Evolutionary conservation across 1,139 yeast species (phyloP).

Genomic region (Lodderomyces pseudojiufengensis): DNA sequence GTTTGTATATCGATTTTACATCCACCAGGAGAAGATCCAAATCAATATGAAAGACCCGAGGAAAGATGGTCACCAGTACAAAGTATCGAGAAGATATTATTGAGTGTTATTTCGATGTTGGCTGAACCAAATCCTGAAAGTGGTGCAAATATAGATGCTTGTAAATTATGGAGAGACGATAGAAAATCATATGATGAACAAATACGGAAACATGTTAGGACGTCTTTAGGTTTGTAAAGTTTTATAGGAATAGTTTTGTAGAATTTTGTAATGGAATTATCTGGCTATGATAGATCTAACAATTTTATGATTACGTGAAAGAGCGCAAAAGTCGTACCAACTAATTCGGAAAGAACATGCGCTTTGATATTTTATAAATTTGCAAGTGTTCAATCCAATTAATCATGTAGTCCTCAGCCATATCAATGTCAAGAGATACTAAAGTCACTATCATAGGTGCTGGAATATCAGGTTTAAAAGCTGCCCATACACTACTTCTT

Average conservation of each 20-base stretch:
- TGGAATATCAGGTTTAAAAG: constrained; percentile 78
- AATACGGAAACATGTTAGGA: constrained; percentile 63
- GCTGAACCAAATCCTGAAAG: constrained; percentile 97
- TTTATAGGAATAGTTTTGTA: constrained; percentile 4
- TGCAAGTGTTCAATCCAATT: too few species aligned
- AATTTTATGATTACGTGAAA: constrained; percentile 1
- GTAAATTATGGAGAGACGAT: constrained; percentile 89
- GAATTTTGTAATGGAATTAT: not conserved
- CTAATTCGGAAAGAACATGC: not conserved
- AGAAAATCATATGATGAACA: constrained; percentile 60
- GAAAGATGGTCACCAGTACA: constrained; percentile 99
- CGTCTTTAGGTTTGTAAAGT: constrained; percentile 56
- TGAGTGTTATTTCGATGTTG: constrained; percentile 92
- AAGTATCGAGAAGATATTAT: constrained; percentile 87
- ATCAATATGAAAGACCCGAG: constrained; percentile 90
- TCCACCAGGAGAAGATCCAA: constrained; percentile 96
- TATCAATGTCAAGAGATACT: constrained; percentile 3
- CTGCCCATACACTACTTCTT: constrained; percentile 56
- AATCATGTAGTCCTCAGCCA: not conserved
- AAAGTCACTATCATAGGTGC: constrained; percentile 58
- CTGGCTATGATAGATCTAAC: not conserved
- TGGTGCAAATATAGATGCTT: constrained; percentile 96
- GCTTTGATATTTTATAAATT: not conserved
- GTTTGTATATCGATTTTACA: constrained; percentile 95
- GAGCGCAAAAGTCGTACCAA: not conserved